These are phyloP conservation scores for Trypanosoma congolense DNA, from an alignment of 208 protist species.

Conservation along the genomic window DNA sequence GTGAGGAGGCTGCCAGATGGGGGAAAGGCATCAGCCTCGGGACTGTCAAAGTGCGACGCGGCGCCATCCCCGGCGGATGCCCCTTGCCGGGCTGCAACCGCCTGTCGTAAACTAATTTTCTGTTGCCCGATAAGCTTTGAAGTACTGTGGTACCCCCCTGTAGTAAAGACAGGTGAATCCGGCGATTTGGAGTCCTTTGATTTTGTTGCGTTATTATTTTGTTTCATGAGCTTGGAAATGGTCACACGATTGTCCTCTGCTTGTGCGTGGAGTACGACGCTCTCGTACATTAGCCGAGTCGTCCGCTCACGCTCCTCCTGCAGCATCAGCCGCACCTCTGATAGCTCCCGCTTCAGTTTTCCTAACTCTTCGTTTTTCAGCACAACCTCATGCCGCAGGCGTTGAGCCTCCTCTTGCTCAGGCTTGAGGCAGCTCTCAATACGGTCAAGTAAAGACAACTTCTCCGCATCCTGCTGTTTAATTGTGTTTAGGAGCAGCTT, in stretches of 20 bases:
- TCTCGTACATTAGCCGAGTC: conserved; percentile 64
- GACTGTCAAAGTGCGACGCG: conserved; percentile 1
- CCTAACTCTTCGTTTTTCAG: conserved; percentile 7
- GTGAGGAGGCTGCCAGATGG: conserved; percentile 28
- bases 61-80: neutral
- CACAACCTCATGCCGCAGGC: conserved; percentile 7
- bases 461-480: conserved; percentile 28
- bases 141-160: neutral
- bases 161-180: neutral
- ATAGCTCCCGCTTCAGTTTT: conserved; percentile 30
- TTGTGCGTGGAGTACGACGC: conserved; percentile 43
- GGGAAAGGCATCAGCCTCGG: conserved; percentile 8
- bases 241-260: conserved; percentile 32
- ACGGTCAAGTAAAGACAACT: conserved; percentile 21
- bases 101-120: conserved; percentile 20
- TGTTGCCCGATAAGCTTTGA: neutral
- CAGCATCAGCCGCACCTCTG: conserved; percentile 38
- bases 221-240: conserved; percentile 32
- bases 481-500: conserved; percentile 23
- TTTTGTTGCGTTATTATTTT: neutral
- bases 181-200: neutral
- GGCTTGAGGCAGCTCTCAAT: conserved; percentile 21
- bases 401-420: conserved; percentile 20
- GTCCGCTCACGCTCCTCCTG: conserved; percentile 63
- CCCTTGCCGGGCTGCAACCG: neutral